Percentiles rank a stretch among this genome's conserved stretches.
phyloP scores from a whole-genome alignment of 805 yeast genomes.

The Wickerhamiella parazyma region DNA sequence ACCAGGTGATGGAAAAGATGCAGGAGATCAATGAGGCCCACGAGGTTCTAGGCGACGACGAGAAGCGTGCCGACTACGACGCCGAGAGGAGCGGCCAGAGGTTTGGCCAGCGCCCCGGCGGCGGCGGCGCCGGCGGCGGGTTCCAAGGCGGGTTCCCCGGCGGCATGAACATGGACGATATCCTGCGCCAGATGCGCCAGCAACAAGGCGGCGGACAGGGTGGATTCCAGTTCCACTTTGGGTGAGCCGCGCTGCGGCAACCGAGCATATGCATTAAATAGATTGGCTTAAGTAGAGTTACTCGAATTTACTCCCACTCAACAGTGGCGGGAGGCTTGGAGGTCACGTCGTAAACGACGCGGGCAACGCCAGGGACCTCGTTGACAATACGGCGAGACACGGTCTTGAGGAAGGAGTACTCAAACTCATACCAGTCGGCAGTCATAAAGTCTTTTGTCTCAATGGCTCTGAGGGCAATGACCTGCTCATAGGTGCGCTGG shows the following conservation, averaged over 20 bases:
- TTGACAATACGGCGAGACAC: constrained; percentile 94
- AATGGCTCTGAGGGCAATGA: constrained; percentile 95
- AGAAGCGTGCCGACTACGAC: constrained; percentile 53
- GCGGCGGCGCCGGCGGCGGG: constrained; percentile 10
- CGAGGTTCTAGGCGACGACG: constrained; percentile 62
- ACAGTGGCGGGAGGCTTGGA: constrained; percentile 99
- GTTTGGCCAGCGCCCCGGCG: constrained; percentile 10
- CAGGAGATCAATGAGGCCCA: constrained; percentile 88
- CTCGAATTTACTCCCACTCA: constrained; percentile 78
- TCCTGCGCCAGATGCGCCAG: constrained; percentile 2
- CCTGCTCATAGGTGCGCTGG: constrained; percentile 98
- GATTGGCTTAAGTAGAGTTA: neutral
- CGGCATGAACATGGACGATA: constrained; percentile 1
- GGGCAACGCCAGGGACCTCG: constrained; percentile 97
- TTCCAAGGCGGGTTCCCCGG: constrained; percentile 7
- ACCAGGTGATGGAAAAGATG: constrained; percentile 69
- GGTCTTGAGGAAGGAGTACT: constrained; percentile 77
- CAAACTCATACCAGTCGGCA: constrained; percentile 97
- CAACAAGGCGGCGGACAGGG: constrained; percentile 1
- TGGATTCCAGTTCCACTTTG: neutral
- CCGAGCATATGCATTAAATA: neutral
- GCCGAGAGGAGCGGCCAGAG: constrained; percentile 5
- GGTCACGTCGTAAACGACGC: constrained; percentile 97
- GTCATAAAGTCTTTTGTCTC: constrained; percentile 99
- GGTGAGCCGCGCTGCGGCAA: too few species aligned